Evolutionary conservation across 805 yeast genomes (phyloP).

Genomic region (Naumovozyma castellii): DNA sequence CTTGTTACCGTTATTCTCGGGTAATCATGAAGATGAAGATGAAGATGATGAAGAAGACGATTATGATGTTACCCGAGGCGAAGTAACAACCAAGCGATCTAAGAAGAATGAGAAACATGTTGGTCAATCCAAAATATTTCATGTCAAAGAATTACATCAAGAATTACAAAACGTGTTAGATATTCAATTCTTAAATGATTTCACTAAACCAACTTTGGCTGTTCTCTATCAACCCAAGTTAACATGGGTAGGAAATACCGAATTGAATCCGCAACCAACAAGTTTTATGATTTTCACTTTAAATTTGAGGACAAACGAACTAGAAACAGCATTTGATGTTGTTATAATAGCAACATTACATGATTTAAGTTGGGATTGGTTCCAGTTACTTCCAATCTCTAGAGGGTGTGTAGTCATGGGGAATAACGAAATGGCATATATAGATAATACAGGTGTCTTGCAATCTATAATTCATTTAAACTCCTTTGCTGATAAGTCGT

Average conservation of each 20-base stretch:
- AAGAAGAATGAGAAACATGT: constrained; percentile 4
- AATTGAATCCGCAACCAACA: constrained; percentile 16
- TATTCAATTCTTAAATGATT: constrained; percentile 60
- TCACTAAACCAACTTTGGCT: constrained; percentile 75
- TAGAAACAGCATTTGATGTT: constrained; percentile 30
- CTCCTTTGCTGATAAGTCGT: constrained; percentile 35
- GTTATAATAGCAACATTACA: constrained; percentile 59
- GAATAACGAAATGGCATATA: constrained; percentile 64
- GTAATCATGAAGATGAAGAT: constrained; percentile 35
- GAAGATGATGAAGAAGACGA: constrained; percentile 24
- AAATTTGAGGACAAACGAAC: constrained; percentile 21
- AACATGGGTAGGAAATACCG: constrained; percentile 65
- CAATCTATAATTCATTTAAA: constrained; percentile 26
- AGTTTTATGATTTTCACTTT: constrained; percentile 34
- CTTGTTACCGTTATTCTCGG: constrained; percentile 46
- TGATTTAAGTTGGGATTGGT: constrained; percentile 66
- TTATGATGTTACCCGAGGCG: constrained; percentile 8
- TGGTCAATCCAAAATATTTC: constrained; percentile 44
- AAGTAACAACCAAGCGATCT: constrained; percentile 4
- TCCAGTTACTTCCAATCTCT: constrained; percentile 51
- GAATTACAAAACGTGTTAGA: constrained; percentile 58
- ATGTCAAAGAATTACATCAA: constrained; percentile 46
- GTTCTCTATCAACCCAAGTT: constrained; percentile 47
- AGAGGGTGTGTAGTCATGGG: constrained; percentile 64
- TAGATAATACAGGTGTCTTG: constrained; percentile 53